phyloP scores from a whole-genome alignment of 139 green algal genomes.

The Trebouxia sp. region DNA sequence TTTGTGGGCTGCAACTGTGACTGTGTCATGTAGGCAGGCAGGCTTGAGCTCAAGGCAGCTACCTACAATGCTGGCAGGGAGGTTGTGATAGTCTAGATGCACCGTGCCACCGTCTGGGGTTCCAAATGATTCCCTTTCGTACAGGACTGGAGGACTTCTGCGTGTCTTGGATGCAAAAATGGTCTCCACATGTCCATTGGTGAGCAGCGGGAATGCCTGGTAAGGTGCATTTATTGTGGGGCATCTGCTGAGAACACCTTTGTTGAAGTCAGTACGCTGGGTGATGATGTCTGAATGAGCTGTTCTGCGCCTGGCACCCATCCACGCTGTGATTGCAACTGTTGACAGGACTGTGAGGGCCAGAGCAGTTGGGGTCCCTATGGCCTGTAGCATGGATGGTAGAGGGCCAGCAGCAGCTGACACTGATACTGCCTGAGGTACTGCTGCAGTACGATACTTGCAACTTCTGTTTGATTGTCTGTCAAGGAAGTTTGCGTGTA shows the following conservation, averaged over 20 bases:
- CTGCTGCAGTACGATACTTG: too few species aligned
- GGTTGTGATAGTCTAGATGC: conserved; percentile 80
- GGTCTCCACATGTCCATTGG: conserved; percentile 85
- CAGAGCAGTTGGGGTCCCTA: neutral
- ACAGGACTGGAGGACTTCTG: conserved; percentile 59
- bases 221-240: conserved; percentile 43
- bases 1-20: neutral
- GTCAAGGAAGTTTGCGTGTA: too few species aligned
- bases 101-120: conserved; percentile 84
- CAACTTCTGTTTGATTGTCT: too few species aligned
- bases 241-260: conserved; percentile 41
- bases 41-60: too few species aligned
- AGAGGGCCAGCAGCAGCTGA: neutral
- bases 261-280: conserved; percentile 40
- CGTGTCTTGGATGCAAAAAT: conserved; percentile 84
- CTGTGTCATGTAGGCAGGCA: neutral
- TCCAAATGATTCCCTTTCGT: conserved; percentile 69
- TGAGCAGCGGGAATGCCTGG: conserved; percentile 35
- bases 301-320: neutral
- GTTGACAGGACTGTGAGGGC: conserved; percentile 6
- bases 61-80: conserved; percentile 36
- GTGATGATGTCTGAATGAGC: neutral
- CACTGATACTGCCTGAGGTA: neutral
- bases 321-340: conserved; percentile 12
- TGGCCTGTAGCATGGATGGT: neutral